These are phyloP conservation scores for Phytopythium delawarense DNA, from an alignment of 352 stramenopile genomes.

Conservation along the genomic window DNA sequence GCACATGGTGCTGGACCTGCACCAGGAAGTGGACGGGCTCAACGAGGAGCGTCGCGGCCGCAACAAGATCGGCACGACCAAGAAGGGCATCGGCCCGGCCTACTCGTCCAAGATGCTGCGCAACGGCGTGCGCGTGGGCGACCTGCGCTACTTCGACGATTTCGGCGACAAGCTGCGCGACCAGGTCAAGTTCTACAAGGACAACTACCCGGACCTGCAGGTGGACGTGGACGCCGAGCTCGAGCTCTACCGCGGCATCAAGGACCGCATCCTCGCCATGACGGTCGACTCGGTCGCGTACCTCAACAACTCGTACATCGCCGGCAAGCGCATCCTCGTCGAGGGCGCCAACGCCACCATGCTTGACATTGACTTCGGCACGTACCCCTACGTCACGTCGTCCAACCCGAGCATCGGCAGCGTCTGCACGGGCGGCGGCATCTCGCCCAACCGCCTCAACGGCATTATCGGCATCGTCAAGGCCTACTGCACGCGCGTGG, in stretches of 20 bases:
- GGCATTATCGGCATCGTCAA: constrained; percentile 99
- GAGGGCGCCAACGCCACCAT: constrained; percentile 99
- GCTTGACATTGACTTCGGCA: constrained; percentile 99
- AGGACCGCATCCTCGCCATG: constrained; percentile 82
- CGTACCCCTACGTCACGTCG: constrained; percentile 99
- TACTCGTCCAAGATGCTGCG: constrained; percentile 99
- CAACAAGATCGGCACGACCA: constrained; percentile 99
- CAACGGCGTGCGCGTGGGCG: constrained; percentile 96
- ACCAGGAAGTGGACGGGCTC: constrained; percentile 91
- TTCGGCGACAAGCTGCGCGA: constrained; percentile 89
- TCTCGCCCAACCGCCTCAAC: constrained; percentile 90
- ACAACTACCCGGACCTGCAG: constrained; percentile 80
- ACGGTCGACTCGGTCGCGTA: constrained; percentile 96
- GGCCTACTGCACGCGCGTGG: constrained; percentile 98
- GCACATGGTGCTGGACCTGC: constrained; percentile 99
- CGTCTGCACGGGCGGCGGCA: constrained; percentile 95
- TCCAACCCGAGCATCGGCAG: constrained; percentile 97
- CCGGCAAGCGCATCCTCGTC: constrained; percentile 96
- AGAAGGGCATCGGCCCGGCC: constrained; percentile 97
- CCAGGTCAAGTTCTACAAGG: constrained; percentile 91
- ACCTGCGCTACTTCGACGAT: constrained; percentile 90
- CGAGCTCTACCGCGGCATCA: constrained; percentile 74
- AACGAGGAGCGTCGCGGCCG: constrained; percentile 83
- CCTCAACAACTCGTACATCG: constrained; percentile 94
- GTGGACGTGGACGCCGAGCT: constrained; percentile 85